Percentiles rank a stretch among this genome's conserved stretches.
Evolutionary conservation across 1,139 yeast genomes (phyloP).

Genomic region (Eremothecium coryli): DNA sequence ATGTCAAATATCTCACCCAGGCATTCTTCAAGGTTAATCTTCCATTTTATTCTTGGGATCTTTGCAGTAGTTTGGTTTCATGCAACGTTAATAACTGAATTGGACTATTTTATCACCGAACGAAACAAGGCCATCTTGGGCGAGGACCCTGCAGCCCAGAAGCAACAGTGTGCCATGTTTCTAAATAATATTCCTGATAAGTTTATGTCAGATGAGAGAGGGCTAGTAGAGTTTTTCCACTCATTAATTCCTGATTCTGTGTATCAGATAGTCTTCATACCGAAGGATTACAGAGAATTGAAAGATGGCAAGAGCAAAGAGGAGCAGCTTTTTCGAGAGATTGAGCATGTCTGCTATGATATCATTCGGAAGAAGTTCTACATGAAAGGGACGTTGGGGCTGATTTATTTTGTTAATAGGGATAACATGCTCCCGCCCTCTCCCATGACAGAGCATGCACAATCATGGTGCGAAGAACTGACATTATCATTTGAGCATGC

Average conservation of each 20-base stretch:
- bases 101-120: constrained; percentile 35
- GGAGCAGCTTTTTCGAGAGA: constrained; percentile 29
- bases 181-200: constrained; percentile 42
- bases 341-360: constrained; percentile 36
- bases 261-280: constrained; percentile 42
- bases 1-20: constrained; percentile 49
- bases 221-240: constrained; percentile 30
- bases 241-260: constrained; percentile 27
- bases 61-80: constrained; percentile 48
- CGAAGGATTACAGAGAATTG: constrained; percentile 32
- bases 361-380: constrained; percentile 8
- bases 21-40: constrained; percentile 39
- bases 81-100: constrained; percentile 41
- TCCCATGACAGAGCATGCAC: neutral
- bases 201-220: constrained; percentile 29
- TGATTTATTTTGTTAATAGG: neutral
- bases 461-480: neutral
- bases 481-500: neutral
- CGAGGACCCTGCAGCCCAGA: constrained; percentile 28
- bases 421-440: neutral
- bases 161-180: constrained; percentile 36
- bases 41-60: constrained; percentile 48
- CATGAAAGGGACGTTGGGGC: neutral
- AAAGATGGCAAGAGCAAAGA: constrained; percentile 30
- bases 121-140: constrained; percentile 34